Evolutionary conservation across 305 asterid species (phyloP), one percentile per base, ranked within the genome.

Genomic region (Nicotiana rustica): DNA sequence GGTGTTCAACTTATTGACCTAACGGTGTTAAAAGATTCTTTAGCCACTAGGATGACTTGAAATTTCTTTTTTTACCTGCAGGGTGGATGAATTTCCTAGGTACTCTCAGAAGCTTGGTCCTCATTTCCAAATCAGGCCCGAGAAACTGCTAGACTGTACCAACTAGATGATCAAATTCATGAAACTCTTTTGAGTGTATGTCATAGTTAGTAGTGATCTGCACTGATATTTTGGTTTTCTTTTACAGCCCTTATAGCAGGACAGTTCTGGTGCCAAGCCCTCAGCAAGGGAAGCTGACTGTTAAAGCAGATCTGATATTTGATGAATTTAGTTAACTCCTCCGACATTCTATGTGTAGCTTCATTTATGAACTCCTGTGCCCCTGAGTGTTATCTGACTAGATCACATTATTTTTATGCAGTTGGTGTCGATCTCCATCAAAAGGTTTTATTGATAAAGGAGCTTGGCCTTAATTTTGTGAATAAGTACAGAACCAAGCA

Each of bases 51-150:
- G 47, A 73, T 73, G 79, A 49, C 41, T 73, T 21, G 25, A 18
- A 52, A 52, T 6, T 59, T 84, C 67, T 60, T 79, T 55, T 81
- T 75, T 25, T 82, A 84, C 85, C 81, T 87, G 87, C 97, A 96
- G 98, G 86, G 90, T 96, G 91, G 96, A 95, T 85, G 97, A 93
- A 62, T 95, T 96, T 85, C 89, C 92, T 68, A 96, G 99, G 99
- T 92, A 89, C 85, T 85, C 75, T 75, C 56, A 57, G 67, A 79
- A 25, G 83, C 80, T 82, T 80, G 73, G 59, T 82, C 77, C 59
- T 66, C 47, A 44, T 49, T 61, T 75, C 47, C 65, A 55, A 29
- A 75, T 75, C 65, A 75, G 17, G 65, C 29, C 64, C 15, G 29
- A 75, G 80, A 75, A 75, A 29, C 17, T 52, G 65, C 80, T 38